Percentiles rank a stretch among this genome's conserved stretches.
Conservation (phyloP, 805 yeast species). For the Candida wancherniae region DNA sequence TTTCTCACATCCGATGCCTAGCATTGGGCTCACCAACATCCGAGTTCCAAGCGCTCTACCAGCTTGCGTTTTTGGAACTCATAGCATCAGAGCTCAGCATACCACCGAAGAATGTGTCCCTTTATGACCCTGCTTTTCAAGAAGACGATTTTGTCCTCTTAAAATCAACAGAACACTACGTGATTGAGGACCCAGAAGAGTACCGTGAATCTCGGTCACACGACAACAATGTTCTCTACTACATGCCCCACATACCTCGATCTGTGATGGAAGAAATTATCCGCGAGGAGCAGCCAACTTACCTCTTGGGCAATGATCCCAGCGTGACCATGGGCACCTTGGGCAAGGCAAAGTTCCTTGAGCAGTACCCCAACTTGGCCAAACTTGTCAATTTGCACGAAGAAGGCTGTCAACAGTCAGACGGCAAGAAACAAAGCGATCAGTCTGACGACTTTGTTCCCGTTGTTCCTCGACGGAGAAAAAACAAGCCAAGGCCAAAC, state of each 20-base stretch:
- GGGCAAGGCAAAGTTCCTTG: constrained; percentile 37
- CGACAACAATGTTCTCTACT: constrained; percentile 39
- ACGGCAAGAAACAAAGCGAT: not conserved
- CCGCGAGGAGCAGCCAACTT: constrained; percentile 26
- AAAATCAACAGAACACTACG: constrained; percentile 10
- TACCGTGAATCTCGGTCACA: not conserved
- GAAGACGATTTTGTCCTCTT: constrained; percentile 37
- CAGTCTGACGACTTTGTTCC: constrained; percentile 20
- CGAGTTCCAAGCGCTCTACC: constrained; percentile 58
- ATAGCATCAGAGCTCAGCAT: constrained; percentile 24
- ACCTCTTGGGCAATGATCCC: constrained; percentile 49
- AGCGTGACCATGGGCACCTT: constrained; percentile 51
- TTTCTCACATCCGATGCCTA: constrained; percentile 50
- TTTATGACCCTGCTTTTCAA: constrained; percentile 64
- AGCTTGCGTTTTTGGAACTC: constrained; percentile 53
- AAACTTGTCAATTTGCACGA: constrained; percentile 27
- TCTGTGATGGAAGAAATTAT: constrained; percentile 43
- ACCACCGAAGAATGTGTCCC: constrained; percentile 27
- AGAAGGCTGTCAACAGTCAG: constrained; percentile 5
- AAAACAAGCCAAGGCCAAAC: constrained; percentile 19
- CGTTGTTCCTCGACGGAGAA: constrained; percentile 18
- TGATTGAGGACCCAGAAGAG: constrained; percentile 13
- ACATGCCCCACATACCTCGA: constrained; percentile 74
- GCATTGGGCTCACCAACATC: constrained; percentile 68
- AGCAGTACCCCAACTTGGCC: constrained; percentile 42